Evolutionary conservation across 257 asterid genomes (phyloP), one percentile per base, ranked within the genome.

Genomic region (Ballota nigra): DNA sequence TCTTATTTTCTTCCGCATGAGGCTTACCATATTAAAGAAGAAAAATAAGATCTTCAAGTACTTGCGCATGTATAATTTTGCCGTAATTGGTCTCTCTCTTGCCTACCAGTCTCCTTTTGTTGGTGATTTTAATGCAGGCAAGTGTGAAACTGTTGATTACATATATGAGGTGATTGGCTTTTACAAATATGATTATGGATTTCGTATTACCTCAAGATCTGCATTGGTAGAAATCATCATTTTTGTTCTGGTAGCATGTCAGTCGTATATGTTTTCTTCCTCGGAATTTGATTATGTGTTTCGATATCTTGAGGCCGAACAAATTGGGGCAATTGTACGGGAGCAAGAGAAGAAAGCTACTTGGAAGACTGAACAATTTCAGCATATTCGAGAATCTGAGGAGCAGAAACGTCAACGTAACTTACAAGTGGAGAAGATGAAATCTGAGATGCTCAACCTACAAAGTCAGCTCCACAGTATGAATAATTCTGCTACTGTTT

Each of bases 341-440:
- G 98, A 95, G 86, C 98, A 95, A 86, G 99, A 95, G 84, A 95
- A 89, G 80, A 95, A 87, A 83, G 98, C 99, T 70, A 80, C 90
- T 26, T 89, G 99, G 99, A 95, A 95, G 75, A 89, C 95, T 33
- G 96, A 85, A 58, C 98, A 92, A 86, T 77, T 95, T 76, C 92
- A 88, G 85, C 95, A 87, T 74, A 88, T 92, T 76, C 96, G 98
- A 49, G 95, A 88, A 78, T 84, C 97, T 18, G 98, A 92, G 71
- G 99, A 87, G 87, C 86, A 88, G 81, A 90, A 92, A 76, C 84
- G 77, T 53, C 98, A 92, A 72, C 96, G 99, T 20, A 92, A 95
- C 79, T 73, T 80, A 75, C 99, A 95, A 83, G 99, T 95, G 61
- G 99, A 95, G 91, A 95, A 92, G 86, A 95, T 95, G 97, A 95